A percentile compares a stretch with the other conserved stretches of the same genome.
Conservation (phyloP, 108 stramenopile species). For the Skeletonema costatum region DNA sequence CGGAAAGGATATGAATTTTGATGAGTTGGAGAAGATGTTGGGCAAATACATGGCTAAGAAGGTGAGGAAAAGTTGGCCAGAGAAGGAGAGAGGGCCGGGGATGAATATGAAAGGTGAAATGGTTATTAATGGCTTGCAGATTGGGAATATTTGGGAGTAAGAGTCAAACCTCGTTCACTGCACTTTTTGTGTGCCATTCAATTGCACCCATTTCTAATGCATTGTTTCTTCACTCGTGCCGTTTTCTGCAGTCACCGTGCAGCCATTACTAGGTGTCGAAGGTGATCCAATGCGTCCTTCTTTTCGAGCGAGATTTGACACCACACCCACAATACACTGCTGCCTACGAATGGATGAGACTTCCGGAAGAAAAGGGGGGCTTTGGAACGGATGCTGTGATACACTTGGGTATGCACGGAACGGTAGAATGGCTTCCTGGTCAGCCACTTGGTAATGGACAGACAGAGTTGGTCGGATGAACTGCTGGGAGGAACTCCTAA, state of each 20-base stretch:
- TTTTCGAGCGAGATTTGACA: conserved; percentile 86
- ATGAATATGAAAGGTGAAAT: conserved; percentile 65
- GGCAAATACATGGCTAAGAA: conserved; percentile 80
- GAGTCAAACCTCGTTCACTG: no score
- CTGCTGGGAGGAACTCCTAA: conserved; percentile 77
- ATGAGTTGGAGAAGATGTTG: conserved; percentile 69
- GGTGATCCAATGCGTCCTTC: conserved; percentile 88
- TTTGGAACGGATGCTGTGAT: conserved; percentile 70
- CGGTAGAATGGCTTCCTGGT: conserved; percentile 80
- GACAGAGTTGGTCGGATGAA: conserved; percentile 78
- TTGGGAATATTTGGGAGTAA: conserved; percentile 74
- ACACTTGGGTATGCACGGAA: conserved; percentile 85
- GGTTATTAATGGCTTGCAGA: conserved; percentile 77
- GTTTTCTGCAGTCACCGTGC: conserved; percentile 53
- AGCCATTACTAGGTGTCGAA: conserved; percentile 85
- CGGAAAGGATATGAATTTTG: conserved; percentile 50
- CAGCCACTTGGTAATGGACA: conserved; percentile 85
- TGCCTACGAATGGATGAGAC: conserved; percentile 72
- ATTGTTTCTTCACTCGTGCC: no score
- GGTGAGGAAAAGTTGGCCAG: conserved; percentile 71
- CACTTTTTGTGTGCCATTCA: no score
- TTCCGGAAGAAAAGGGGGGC: conserved; percentile 51
- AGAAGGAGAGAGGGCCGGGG: conserved; percentile 67
- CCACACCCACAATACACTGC: conserved; percentile 91
- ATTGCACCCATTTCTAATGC: no score